Base-by-base conservation (phyloP, 2,329 filamentous ascomycete species). In the Cryphonectria japonica region DNA sequence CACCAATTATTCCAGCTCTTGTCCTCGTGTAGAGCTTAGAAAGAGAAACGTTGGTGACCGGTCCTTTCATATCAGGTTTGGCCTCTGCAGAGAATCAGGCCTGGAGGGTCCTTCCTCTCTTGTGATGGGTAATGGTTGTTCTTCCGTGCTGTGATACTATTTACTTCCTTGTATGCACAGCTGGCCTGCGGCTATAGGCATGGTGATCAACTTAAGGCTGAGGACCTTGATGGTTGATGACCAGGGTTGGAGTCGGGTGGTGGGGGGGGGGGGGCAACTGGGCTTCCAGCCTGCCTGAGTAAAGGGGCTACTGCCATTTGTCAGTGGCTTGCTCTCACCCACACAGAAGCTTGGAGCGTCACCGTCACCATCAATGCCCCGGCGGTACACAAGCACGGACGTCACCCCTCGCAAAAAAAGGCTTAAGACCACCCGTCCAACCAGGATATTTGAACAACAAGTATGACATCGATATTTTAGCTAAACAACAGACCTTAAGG, bases 291-390 rank as follows among this genome's bases (percentile, higher is more conserved):
- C 50, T 6, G 19, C 11, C 37, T 69, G 68, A 69, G 68, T 65
- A 69, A 69, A 69, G n/a, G 37, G 50, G 61, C 61, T 9, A 57
- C 39, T 52, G 52, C 64, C 34, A 72, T 70, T 70, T 65, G 71
- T 70, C 68, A 67, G 68, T 62, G 66, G 50, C 66, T 62, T 22
- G 62, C 62, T 65, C 54, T 39, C 52, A 63, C 61, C 46, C 39
- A 32, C 39, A 32, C 54, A 19, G 54, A 32, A 32, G 26, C 54
- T 32, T 59, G 26, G 14, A 29, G 52, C n/a, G 26, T 16, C 52
- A 14, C 52, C n/a, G 26, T 16, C 52, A 14, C 52, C n/a, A 9
- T 6, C 52, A 57, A 29, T 26, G 26, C 52, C 22, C 43, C 16
- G 6, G 43, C 19, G 43, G 16, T 50, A 50, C 43, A 50, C 43